Base-by-base conservation (phyloP, 1,284 basidiomycete genomes). In the Mycocalia duriaeana region DNA sequence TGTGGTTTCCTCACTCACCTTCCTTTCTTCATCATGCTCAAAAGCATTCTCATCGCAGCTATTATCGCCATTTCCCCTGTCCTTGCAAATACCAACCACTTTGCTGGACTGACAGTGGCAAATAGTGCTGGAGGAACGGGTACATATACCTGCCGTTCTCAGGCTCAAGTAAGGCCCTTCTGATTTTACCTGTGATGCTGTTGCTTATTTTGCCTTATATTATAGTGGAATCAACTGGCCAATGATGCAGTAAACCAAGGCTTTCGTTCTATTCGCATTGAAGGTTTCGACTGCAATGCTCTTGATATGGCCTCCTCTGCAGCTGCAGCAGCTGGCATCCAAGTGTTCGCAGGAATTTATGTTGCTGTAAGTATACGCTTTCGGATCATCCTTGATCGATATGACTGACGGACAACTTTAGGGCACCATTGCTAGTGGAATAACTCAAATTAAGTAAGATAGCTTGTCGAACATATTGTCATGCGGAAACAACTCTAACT, bases 221-320 rank as follows among this genome's bases (percentile, higher is more conserved):
- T 25, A 31, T 39, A 69, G 66, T 70, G 67, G 66, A 67, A 66
- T 43, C 36, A 53, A 7, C 36, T 69, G 11, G 66, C 65, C 2
- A 57, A 46, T 9, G 55, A 59, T 25, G 65, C 66, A 5, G 59
- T 53, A 46, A 49, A 47, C 16, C 45, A 56, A 19, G 67, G 66
- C 3, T 68, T 69, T 53, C 51, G 49, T 3, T 56, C 66, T 2
- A 62, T 70, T 44, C 62, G 65, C 20, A 64, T 70, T 37, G 39
- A 59, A 5, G 66, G 64, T 9, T 68, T 70, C 42, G 66, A 70
- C 42, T 69, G 66, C 48, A 56, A 66, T 46, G 67, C 68, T 13
- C 52, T 70, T 4, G 61, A 64, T 25, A 37, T 55, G 36, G 67
- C 63, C 8, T 68, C 68, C 1, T 54, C 60, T 18, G 65, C 67